phyloP scores from a whole-genome alignment of 139 green algal species.

The Chlorella sp. region DNA sequence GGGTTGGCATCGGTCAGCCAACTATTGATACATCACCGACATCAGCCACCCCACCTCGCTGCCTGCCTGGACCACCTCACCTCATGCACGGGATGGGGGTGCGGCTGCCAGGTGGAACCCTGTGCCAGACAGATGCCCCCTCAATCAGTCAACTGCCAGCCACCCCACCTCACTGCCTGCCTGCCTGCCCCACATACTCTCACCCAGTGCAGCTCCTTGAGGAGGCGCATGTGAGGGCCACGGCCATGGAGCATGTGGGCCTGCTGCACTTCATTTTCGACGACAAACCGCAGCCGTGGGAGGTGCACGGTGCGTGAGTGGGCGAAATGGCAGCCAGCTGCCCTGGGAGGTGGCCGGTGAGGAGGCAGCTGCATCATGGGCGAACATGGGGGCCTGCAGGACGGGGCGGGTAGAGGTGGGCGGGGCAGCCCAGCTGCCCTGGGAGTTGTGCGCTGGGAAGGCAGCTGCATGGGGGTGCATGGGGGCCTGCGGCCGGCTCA shows the following conservation, averaged over 20 bases:
- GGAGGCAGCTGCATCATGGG: too few relatives aligned
- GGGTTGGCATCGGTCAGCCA: too few relatives aligned
- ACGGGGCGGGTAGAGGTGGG: too few relatives aligned
- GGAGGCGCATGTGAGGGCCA: constrained; percentile 51
- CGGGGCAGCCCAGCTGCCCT: neutral
- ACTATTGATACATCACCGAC: too few relatives aligned
- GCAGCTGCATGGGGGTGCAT: too few relatives aligned
- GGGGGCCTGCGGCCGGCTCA: too few relatives aligned
- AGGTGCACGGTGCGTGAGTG: constrained; percentile 53
- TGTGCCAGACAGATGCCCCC: too few relatives aligned
- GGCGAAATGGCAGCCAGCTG: neutral
- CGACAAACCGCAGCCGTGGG: constrained; percentile 59
- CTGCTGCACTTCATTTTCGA: constrained; percentile 65
- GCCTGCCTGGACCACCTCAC: too few relatives aligned
- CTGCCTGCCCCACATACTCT: neutral
- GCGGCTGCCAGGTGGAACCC: neutral
- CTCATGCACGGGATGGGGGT: neutral
- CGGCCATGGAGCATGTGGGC: constrained; percentile 41
- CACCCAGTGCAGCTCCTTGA: constrained; percentile 49
- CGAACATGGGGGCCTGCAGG: too few relatives aligned
- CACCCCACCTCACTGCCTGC: neutral
- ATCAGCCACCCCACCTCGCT: too few relatives aligned
- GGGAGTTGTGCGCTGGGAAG: neutral
- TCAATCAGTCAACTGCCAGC: neutral
- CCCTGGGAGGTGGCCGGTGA: neutral